Evolutionary conservation across 2,329 filamentous ascomycete species (phyloP), one percentile per base, ranked within the genome.

Genomic region (Fusarium miscanthi): DNA sequence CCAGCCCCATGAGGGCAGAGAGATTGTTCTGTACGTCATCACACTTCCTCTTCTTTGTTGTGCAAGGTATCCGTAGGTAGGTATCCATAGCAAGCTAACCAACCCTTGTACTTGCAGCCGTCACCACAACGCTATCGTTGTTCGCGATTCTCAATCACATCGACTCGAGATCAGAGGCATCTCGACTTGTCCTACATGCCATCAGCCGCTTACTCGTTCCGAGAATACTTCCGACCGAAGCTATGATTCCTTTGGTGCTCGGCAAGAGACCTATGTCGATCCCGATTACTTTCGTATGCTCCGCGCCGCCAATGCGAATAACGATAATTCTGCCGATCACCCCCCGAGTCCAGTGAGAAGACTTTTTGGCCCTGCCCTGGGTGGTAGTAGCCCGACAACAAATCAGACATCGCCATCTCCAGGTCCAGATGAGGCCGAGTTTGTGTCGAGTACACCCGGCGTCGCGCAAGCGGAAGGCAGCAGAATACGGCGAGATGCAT

Each of bases 201-300:
- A 94, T 80, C 92, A 93, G 59, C 90, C 94, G 23, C 87, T 91
- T 81, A 80, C 87, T 72, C 78, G 79, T 27, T 64, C 81, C 80
- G 42, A 80, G 79, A 40, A 70, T 19, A 86, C 88, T 43, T 82
- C 87, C 58, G 86, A 89, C 27, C 82, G 84, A 37, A 80, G 84
- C 69, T 89, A 84, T 78, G 88, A 88, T 59, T 71, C 79, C 8
- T 81, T 77, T 61, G 81, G 78, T 45, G 76, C 82, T 37, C 78
- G 81, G 56, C 83, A 84, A 38, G 87, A 92, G 53, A 88, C 91
- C 63, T 98, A 95, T 79, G 93, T 98, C 75, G 92, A 95, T 77
- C 95, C 95, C 5, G 90, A 94, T 57, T 99, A 99, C 85, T 99
- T 99, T 82, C 94, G 94, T 77, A 95, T 98, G 92, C 90, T 99